Evolutionary conservation across 345 rosid species (phyloP).

Genomic region (Hypericum androsaemum): DNA sequence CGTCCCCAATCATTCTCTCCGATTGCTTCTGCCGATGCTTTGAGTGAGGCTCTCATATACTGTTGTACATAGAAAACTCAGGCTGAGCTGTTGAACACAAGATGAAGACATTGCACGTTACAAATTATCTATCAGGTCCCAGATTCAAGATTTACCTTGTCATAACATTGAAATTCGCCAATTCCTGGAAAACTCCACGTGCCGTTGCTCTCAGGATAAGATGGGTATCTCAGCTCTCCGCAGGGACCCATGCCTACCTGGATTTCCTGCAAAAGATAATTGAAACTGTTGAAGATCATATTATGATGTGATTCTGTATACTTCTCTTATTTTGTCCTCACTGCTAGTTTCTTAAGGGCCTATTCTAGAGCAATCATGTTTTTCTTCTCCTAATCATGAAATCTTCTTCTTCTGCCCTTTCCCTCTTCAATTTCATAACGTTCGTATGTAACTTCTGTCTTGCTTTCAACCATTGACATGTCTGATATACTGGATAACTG

Average conservation of each 20-base stretch:
- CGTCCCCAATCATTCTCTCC: constrained; percentile 71
- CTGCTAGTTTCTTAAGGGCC: too few relatives aligned
- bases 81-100: too few relatives aligned
- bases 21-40: constrained; percentile 63
- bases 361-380: too few relatives aligned
- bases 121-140: not conserved
- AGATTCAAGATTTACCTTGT: constrained; percentile 47
- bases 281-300: constrained; percentile 3
- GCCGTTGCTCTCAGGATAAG: constrained; percentile 93
- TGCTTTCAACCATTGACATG: too few relatives aligned
- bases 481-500: too few relatives aligned
- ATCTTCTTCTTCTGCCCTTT: too few relatives aligned
- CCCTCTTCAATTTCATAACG: too few relatives aligned
- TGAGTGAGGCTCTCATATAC: constrained; percentile 85
- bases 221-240: constrained; percentile 86
- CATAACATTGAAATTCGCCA: constrained; percentile 97
- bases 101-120: not conserved
- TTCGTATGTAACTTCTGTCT: too few relatives aligned
- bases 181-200: constrained; percentile 92
- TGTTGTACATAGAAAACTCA: constrained; percentile 22
- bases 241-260: constrained; percentile 99
- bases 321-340: too few relatives aligned
- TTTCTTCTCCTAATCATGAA: too few relatives aligned
- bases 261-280: constrained; percentile 54
- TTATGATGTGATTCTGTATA: not conserved